phyloP scores from a whole-genome alignment of 768 basidiomycete species.

The Trametes cinnabarina region DNA sequence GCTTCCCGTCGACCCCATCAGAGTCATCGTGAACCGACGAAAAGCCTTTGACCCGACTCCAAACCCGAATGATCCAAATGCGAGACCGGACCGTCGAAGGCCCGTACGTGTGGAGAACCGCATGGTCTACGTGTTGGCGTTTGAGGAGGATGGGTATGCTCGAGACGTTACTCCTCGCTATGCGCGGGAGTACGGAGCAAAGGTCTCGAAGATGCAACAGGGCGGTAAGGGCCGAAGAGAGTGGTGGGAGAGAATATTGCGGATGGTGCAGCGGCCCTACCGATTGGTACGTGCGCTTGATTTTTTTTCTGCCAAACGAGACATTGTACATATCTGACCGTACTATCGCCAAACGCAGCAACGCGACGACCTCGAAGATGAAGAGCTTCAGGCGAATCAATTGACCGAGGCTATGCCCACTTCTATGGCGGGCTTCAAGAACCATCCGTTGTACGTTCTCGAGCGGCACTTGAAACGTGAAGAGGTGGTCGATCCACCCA shows the following conservation, averaged over 20 bases:
- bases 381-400: conserved; percentile 75
- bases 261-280: conserved; percentile 69
- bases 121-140: conserved; percentile 89
- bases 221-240: conserved; percentile 64
- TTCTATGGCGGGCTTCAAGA: conserved; percentile 88
- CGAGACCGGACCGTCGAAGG: conserved; percentile 14
- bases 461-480: conserved; percentile 63
- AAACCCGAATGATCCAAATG: conserved; percentile 20
- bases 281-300: conserved; percentile 58
- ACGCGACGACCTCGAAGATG: conserved; percentile 91
- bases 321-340: too few species aligned
- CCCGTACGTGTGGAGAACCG: conserved; percentile 60
- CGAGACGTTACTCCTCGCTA: conserved; percentile 92
- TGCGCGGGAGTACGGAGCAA: conserved; percentile 74
- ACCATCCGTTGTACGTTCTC: conserved; percentile 78
- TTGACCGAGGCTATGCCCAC: conserved; percentile 92
- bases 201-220: conserved; percentile 77
- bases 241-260: conserved; percentile 83
- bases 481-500: conserved; percentile 77
- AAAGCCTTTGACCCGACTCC: conserved; percentile 74
- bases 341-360: conserved; percentile 47
- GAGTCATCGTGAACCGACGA: conserved; percentile 75
- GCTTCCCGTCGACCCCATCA: conserved; percentile 90
- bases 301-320: not conserved
- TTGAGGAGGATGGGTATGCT: conserved; percentile 92